A percentile compares a stretch with the other conserved stretches of the same genome.
These are phyloP conservation scores for Punctularia strigosozonata DNA, from an alignment of 768 basidiomycete genomes.

Conservation along the genomic window DNA sequence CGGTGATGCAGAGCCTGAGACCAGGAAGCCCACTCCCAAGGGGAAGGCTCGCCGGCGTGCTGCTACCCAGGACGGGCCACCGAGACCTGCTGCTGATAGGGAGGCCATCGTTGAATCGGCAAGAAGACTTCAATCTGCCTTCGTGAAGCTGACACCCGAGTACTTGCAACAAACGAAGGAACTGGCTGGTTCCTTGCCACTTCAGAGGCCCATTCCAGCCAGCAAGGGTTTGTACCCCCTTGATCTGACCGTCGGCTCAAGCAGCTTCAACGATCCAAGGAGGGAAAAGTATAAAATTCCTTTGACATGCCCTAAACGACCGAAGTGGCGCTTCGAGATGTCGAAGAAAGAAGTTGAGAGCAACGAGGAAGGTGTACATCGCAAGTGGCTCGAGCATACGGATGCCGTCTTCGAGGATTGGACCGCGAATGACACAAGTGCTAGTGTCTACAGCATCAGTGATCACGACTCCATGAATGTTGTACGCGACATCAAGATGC, in stretches of 20 bases:
- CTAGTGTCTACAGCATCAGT: too few species aligned
- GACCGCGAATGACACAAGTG: constrained; percentile 16
- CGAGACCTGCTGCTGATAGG: background rate
- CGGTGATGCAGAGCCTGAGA: constrained; percentile 41
- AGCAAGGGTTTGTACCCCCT: constrained; percentile 25
- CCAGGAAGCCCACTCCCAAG: constrained; percentile 14
- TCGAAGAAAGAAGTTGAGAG: constrained; percentile 80
- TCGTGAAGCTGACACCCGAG: constrained; percentile 43
- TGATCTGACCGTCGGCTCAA: constrained; percentile 5
- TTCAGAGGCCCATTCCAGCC: constrained; percentile 44
- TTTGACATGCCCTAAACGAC: constrained; percentile 49
- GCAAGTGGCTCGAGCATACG: constrained; percentile 63
- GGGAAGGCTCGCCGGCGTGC: constrained; percentile 5
- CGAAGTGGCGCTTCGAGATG: constrained; percentile 83
- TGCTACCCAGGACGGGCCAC: background rate
- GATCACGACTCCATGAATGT: constrained; percentile 3
- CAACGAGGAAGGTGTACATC: constrained; percentile 81
- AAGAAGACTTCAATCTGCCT: constrained; percentile 56
- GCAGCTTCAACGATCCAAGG: constrained; percentile 5
- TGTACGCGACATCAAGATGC: constrained; percentile 23
- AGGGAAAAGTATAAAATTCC: constrained; percentile 1
- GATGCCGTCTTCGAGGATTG: constrained; percentile 46
- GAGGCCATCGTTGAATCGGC: constrained; percentile 25
- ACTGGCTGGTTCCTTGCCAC: constrained; percentile 39
- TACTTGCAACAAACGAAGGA: constrained; percentile 51